These are phyloP conservation scores for Talaromyces borbonicus DNA, from an alignment of 495 filamentous ascomycete genomes.

Conservation along the genomic window DNA sequence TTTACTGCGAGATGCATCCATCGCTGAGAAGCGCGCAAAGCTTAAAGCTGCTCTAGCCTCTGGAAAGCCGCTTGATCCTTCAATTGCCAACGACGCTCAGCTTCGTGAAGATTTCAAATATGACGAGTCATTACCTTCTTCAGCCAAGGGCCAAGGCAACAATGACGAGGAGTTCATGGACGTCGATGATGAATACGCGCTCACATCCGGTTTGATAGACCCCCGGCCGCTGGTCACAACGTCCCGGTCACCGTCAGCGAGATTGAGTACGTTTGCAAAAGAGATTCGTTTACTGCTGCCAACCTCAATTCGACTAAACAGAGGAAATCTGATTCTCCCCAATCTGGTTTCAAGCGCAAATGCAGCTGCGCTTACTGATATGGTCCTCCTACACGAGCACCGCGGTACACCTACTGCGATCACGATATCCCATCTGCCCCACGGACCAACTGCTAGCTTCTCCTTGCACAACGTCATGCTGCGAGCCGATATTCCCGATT, in stretches of 20 bases:
- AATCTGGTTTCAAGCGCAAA: constrained; percentile 76
- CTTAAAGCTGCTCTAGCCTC: constrained; percentile 75
- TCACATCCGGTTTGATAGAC: constrained; percentile 75
- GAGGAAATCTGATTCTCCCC: constrained; percentile 79
- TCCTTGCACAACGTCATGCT: constrained; percentile 92
- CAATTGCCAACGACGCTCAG: constrained; percentile 79
- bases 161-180: constrained; percentile 41
- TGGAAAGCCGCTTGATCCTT: constrained; percentile 74
- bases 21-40: constrained; percentile 79
- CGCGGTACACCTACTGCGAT: constrained; percentile 86
- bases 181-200: constrained; percentile 92
- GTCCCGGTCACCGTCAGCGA: constrained; percentile 73
- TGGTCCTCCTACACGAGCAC: constrained; percentile 88
- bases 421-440: constrained; percentile 83
- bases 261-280: constrained; percentile 85
- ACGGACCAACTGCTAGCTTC: constrained; percentile 86
- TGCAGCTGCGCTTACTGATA: constrained; percentile 67
- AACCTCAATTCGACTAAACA: constrained; percentile 81
- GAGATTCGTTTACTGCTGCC: constrained; percentile 88
- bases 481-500: constrained; percentile 84
- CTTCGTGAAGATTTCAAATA: constrained; percentile 87
- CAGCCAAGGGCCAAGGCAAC: constrained; percentile 35
- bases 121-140: constrained; percentile 65
- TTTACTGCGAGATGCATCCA: constrained; percentile 82
- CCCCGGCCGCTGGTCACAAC: constrained; percentile 89